Percentiles rank a stretch among this genome's conserved stretches.
These are phyloP conservation scores for Plectranthus barbatus DNA, from an alignment of 257 asterid species.

Conservation along the genomic window DNA sequence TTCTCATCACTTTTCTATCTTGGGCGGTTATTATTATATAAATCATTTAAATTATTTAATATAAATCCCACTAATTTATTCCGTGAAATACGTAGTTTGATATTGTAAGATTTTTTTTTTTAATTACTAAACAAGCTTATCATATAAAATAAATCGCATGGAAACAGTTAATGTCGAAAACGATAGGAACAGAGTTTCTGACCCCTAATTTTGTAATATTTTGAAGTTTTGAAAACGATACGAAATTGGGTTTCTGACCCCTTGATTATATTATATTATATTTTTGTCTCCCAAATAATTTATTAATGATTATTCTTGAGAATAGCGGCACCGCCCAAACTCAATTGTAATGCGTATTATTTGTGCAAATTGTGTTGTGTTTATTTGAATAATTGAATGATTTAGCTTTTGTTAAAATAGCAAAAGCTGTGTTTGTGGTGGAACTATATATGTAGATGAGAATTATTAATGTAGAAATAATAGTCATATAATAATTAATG, in stretches of 20 bases:
- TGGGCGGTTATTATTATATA: conserved; percentile 10
- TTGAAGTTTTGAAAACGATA: too few relatives aligned
- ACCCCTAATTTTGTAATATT: background rate
- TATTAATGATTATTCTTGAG: background rate
- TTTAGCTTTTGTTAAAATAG: background rate
- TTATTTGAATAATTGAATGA: background rate
- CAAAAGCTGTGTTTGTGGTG: too few relatives aligned
- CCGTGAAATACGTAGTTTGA: too few relatives aligned
- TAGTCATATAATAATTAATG: background rate
- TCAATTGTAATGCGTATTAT: background rate
- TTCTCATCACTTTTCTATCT: background rate
- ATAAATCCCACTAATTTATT: background rate
- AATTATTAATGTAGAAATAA: background rate
- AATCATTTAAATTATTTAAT: background rate
- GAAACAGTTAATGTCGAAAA: too few relatives aligned
- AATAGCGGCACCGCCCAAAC: conserved; percentile 13
- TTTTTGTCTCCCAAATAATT: background rate
- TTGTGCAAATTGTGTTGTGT: background rate
- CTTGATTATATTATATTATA: too few relatives aligned
- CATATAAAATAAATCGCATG: too few relatives aligned
- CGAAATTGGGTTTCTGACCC: too few relatives aligned
- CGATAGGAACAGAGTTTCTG: background rate
- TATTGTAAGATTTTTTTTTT: background rate
- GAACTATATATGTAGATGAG: background rate
- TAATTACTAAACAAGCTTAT: too few relatives aligned